Evolutionary conservation across 805 yeast genomes (phyloP).

Genomic region (Candida parachauliodes): DNA sequence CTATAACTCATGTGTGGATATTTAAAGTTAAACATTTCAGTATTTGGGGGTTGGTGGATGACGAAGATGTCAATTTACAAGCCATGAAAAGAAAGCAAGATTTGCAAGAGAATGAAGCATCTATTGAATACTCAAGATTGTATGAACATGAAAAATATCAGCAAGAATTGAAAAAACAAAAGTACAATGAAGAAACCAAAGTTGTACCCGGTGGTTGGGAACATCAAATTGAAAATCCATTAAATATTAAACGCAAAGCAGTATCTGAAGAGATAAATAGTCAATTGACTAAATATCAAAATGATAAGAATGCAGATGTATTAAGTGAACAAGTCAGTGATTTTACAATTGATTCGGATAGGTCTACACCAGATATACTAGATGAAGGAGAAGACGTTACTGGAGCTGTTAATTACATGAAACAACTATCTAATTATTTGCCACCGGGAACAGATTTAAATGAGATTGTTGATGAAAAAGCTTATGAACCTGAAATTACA

Average conservation of each 20-base stretch:
- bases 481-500: constrained; percentile 63
- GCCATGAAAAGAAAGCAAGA: constrained; percentile 32
- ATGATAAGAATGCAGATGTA: constrained; percentile 16
- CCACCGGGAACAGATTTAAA: constrained; percentile 28
- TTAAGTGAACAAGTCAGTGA: constrained; percentile 28
- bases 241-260: constrained; percentile 26
- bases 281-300: constrained; percentile 20
- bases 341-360: constrained; percentile 27
- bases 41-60: constrained; percentile 76
- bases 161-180: constrained; percentile 35
- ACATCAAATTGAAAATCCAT: constrained; percentile 17
- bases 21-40: constrained; percentile 89
- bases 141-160: constrained; percentile 27
- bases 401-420: constrained; percentile 22
- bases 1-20: constrained; percentile 69
- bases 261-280: constrained; percentile 29
- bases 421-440: constrained; percentile 28
- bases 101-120: constrained; percentile 41
- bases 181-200: constrained; percentile 22
- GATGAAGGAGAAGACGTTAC: constrained; percentile 7
- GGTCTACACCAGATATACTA: constrained; percentile 6
- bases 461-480: constrained; percentile 55
- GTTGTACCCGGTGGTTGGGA: constrained; percentile 40
- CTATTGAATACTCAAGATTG: constrained; percentile 23
- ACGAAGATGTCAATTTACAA: constrained; percentile 28